Base-by-base conservation (phyloP, 768 basidiomycete species). In the Termitomyces sp. region DNA sequence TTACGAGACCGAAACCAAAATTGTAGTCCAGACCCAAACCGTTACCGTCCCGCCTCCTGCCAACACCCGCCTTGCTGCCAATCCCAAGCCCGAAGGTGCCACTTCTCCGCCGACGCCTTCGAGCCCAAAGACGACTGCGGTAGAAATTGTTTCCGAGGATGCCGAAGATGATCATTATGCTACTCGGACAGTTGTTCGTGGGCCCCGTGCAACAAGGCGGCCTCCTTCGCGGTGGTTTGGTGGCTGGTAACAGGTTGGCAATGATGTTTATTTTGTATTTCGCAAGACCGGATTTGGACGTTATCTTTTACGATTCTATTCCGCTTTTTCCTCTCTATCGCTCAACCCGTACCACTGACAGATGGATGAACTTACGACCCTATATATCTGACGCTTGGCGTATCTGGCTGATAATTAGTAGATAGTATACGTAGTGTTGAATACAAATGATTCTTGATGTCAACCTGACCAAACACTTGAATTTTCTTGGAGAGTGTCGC, bases 11-110 rank as follows among this genome's bases (percentile, higher is more conserved):
- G 77, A 83, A 75, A 87, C 82, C 61, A 86, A 82, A 75, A 88
- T 82, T 46, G 73, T 86, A 54, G 74, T 87, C 60, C 76, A 83
- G 70, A 85, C 85, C 54, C 73, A 86, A 71, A 84, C 85, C 61
- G 80, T 87, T 65, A 83, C 82, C 53, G 81, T 87, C 61, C 88
- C 88, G 47, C 82, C 88, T 28, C 90, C 90, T 61, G 86, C 89
- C 66, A 88, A 83, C 68, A 91, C 89, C 52, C 88, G 89, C 61
- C 80, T 81, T 64, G 90, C 85, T 58, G 83, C 87, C 30, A 80
- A 81, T 64, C 90, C 90, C 22, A 81, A 83, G 30, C 90, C 90
- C 6, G 84, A 87, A 66, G 80, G 79, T 7, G 77, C 77, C 30
- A 81, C 80, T 22, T 73, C 80, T n/a, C 76, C 80, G 10, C 77